Evolutionary conservation across 1,139 yeast genomes (phyloP), one percentile per base, ranked within the genome.

Genomic region (Hansenula sp.): DNA sequence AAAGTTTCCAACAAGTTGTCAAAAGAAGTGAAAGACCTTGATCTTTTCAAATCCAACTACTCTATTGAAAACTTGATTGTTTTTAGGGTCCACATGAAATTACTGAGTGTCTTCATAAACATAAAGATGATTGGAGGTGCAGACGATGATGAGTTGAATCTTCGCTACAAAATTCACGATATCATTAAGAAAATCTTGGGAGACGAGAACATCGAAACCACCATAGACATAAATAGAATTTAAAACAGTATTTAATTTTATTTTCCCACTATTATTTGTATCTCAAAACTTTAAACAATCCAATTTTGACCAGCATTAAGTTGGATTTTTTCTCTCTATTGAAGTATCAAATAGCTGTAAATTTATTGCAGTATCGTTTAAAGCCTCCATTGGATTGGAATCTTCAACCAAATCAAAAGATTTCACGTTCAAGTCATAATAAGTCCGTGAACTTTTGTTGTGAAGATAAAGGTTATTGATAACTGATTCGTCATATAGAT

Each of bases 321-420:
- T 66, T 1, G 89, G 90, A 51, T 86, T 85, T 53, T 79, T 82
- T 47, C 71, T 75, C 34, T 87, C 87, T 13, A 78, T 68, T 38
- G 80, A 77, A 1, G 92, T 82, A 51, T 84, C 92, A 58, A 90
- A 88, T 43, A 83, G 64, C 46, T 84, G 82, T 41, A 89, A 64
- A 53, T 83, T 84, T 20, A 86, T 61, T 24, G 89, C 79, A 2
- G 82, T 79, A 51, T 82, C 89, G 56, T 85, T 85, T 31, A 63
- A 43, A 4, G 68, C 63, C 47, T 78, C 62, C 1, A 68, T 63
- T 0, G 75, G 69, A 45, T 75, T 74, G 1, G 85, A 69, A 48
- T 83, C 90, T 55, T 85, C 94, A 39, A 86, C 67, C 41, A 85
- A 61, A 52, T 84, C 92, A 61, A 80, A 83, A 7, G 77, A 63